Evolutionary conservation across 1,139 yeast species (phyloP).

Genomic region (Debaryomycetaceae sp.): DNA sequence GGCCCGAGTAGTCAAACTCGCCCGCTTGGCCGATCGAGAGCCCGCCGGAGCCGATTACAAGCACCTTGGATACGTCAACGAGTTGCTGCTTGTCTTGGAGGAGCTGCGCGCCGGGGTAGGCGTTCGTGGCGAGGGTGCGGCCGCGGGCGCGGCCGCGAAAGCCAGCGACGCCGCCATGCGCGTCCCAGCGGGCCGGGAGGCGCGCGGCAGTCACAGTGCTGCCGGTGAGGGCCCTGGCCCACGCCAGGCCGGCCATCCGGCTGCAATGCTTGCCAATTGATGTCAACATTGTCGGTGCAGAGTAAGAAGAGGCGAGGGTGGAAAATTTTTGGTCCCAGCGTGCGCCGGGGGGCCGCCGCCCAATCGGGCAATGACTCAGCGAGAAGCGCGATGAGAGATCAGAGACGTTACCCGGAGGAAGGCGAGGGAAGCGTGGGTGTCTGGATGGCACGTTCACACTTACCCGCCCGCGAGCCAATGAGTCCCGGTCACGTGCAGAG

Average conservation of each 20-base stretch:
- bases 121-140: conserved; percentile 4
- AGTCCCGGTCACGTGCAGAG: conserved; percentile 1
- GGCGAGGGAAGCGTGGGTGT: not conserved
- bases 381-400: conserved; percentile 10
- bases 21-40: conserved; percentile 99
- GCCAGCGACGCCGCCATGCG: conserved; percentile 2
- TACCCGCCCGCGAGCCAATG: not conserved
- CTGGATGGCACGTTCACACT: too few species aligned
- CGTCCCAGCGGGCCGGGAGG: too few species aligned
- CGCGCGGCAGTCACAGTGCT: conserved; percentile 1
- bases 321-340: not conserved
- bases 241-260: not conserved
- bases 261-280: conserved; percentile 1
- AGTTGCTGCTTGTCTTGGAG: conserved; percentile 41
- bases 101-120: conserved; percentile 9
- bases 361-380: conserved; percentile 10
- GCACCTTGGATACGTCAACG: conserved; percentile 84
- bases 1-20: conserved; percentile 96
- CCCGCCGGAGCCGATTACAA: conserved; percentile 97
- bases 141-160: too few species aligned
- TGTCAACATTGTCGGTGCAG: conserved; percentile 1
- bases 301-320: not conserved
- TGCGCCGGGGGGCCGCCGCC: conserved; percentile 5
- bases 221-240: not conserved
- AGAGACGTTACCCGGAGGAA: conserved; percentile 8